These are phyloP conservation scores for Talaromyces sp. DNA, from an alignment of 2,329 filamentous ascomycete genomes.

Conservation along the genomic window DNA sequence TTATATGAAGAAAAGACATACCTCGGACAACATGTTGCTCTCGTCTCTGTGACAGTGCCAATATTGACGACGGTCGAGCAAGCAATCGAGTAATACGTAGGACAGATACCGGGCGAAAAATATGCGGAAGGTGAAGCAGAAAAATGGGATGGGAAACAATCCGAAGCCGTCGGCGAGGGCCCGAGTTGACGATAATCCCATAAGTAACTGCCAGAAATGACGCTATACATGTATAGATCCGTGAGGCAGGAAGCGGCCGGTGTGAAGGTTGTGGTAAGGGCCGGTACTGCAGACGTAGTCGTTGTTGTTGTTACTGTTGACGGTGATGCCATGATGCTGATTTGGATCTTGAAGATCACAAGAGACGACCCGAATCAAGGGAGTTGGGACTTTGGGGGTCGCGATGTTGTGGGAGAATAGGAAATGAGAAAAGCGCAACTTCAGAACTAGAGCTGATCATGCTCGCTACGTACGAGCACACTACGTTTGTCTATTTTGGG, in stretches of 20 bases:
- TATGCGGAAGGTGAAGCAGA: neutral
- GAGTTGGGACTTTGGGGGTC: neutral
- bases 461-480: neutral
- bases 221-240: constrained; percentile 6
- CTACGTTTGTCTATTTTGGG: neutral
- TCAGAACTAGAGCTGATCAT: neutral
- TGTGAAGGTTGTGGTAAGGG: constrained; percentile 11
- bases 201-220: neutral
- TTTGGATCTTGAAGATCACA: neutral
- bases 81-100: neutral
- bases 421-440: neutral
- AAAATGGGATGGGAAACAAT: constrained; percentile 12
- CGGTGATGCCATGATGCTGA: neutral
- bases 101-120: constrained; percentile 13
- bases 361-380: too few relatives aligned
- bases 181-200: constrained; percentile 15
- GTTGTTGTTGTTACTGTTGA: neutral
- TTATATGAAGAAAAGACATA: neutral
- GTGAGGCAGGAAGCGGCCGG: constrained; percentile 12
- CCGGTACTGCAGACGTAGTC: neutral
- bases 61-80: constrained; percentile 10
- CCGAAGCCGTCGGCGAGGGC: neutral
- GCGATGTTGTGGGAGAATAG: neutral
- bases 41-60: constrained; percentile 7
- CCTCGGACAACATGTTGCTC: constrained; percentile 15